Evolutionary conservation across 805 yeast species (phyloP), one percentile per base, ranked within the genome.

Genomic region (Zygosaccharomyces rouxii): DNA sequence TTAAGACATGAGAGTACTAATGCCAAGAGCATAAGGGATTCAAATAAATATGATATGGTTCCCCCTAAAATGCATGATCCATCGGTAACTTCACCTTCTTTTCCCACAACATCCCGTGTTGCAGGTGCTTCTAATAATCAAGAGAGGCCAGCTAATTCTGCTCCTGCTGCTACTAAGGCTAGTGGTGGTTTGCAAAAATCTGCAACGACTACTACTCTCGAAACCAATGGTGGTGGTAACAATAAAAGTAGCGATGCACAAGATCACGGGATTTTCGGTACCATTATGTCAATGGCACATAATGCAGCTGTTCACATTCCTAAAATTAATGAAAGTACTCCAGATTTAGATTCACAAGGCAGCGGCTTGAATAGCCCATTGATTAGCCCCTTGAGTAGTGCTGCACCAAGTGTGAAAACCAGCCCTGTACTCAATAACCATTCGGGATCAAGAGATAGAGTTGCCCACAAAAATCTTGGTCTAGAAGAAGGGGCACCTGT

Each of bases 261-360:
- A 38, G 35, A 21, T 25, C 33, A 30, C 6, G 41, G 80, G 2
- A 53, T 78, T 11, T 55, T 78, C 1, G 71, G 77, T 1, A 61
- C 79, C 1, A 57, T 78, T 18, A 50, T 77, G 37, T 67, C 71
- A 14, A 76, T 75, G 10, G 80, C 80, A 4, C 79, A 74, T 50
- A 72, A 66, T 46, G 79, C 78, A 2, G 75, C 76, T 2, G 60
- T 58, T 7, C 66, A 56, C 42, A 49, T 57, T 10, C 65, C 63
- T 10, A 55, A 47, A 43, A 50, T 55, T 13, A 53, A 46, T 9
- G 47, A 48, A 10, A 30, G 49, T 33, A 49, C 46, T 25, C 48
- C 49, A 11, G 54, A 47, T 7, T 30, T 21, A 4, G 46, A 45
- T 22, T 44, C 51, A 28, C 49, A 30, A 26, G 31, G 48, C 18